Percentiles rank a stretch among this genome's conserved stretches.
Conservation (phyloP, 31 red algal genomes). For the Odonthalia washingtoniensis region DNA sequence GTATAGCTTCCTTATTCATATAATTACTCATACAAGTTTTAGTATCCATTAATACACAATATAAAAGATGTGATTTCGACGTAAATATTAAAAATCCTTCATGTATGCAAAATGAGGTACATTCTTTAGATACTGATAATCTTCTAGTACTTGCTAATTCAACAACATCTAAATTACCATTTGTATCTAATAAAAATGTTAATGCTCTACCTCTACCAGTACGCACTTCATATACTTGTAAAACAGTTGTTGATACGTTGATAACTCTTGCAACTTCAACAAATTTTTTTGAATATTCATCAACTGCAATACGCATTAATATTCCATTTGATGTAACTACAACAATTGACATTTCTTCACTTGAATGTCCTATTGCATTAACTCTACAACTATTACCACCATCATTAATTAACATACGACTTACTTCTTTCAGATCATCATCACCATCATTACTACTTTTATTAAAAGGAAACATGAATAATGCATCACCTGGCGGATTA, state of each 20-base stretch:
- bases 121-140: constrained; percentile 65
- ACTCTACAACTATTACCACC: not conserved
- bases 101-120: constrained; percentile 65
- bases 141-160: constrained; percentile 38
- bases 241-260: constrained; percentile 7
- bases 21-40: not conserved
- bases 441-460: not conserved
- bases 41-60: constrained; percentile 51
- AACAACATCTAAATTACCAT: constrained; percentile 44
- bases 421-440: not conserved
- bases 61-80: constrained; percentile 71
- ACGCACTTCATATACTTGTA: not conserved
- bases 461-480: not conserved
- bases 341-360: not conserved
- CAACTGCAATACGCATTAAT: not conserved
- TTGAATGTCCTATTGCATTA: constrained; percentile 12
- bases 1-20: constrained; percentile 16
- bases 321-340: not conserved
- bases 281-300: not conserved
- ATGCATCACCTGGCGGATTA: not conserved
- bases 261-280: not conserved
- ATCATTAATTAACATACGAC: not conserved
- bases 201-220: not conserved
- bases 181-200: constrained; percentile 33
- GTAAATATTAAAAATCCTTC: constrained; percentile 63